Conservation (phyloP, 305 asterid genomes). For the Withania somnifera region DNA sequence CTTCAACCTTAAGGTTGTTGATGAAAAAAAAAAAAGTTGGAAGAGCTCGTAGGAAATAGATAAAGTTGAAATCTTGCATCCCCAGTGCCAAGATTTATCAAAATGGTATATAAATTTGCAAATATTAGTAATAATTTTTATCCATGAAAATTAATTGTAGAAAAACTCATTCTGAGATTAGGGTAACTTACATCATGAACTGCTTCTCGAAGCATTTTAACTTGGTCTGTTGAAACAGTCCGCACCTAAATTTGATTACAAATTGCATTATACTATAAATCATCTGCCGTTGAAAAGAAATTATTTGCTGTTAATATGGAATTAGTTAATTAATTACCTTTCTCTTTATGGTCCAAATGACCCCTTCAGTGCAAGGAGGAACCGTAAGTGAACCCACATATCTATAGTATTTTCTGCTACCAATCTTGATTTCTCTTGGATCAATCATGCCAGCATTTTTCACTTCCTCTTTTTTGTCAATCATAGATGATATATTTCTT, state of each 20-base stretch:
- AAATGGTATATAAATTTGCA: no score
- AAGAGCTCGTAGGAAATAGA: no score
- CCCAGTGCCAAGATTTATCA: no score
- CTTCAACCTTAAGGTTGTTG: no score
- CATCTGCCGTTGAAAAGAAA: no score
- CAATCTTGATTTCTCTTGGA: constrained; percentile 17
- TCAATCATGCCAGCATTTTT: constrained; percentile 15
- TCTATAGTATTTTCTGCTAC: constrained; percentile 20
- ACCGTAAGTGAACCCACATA: constrained; percentile 41
- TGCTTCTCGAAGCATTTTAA: constrained; percentile 9
- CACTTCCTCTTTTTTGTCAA: constrained; percentile 5
- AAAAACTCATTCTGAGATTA: neutral
- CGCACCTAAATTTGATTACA: neutral
- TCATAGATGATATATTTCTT: constrained; percentile 10
- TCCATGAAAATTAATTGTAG: neutral
- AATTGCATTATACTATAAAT: neutral
- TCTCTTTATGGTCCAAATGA: constrained; percentile 27
- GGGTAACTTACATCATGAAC: constrained; percentile 4
- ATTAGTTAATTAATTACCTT: constrained; percentile 12
- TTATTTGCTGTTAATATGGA: neutral
- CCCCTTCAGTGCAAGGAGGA: constrained; percentile 34
- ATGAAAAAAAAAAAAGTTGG: no score
- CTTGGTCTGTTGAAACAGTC: constrained; percentile 10
- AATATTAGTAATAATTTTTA: neutral
- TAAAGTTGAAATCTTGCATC: no score